Evolutionary conservation across 2,329 filamentous ascomycete species (phyloP).

Genomic region (Aspergillus sojae): DNA sequence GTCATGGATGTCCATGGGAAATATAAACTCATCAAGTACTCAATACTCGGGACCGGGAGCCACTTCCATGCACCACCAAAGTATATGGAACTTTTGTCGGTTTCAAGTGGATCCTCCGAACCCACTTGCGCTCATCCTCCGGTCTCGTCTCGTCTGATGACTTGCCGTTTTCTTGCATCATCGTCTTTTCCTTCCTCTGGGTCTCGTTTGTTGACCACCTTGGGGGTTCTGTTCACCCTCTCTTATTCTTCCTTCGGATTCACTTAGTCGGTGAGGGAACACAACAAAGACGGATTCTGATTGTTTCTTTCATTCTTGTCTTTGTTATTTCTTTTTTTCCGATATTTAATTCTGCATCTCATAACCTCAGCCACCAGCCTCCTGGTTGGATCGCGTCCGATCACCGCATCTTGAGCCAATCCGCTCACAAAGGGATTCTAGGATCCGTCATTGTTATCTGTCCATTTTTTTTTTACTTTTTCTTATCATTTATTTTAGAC

Average conservation of each 20-base stretch:
- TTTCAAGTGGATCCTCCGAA: not conserved
- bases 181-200: not conserved
- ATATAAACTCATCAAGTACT: not conserved
- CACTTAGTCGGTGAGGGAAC: not conserved
- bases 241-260: not conserved
- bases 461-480: constrained; percentile 1
- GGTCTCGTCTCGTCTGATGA: constrained; percentile 1
- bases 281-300: not conserved
- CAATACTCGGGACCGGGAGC: not conserved
- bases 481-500: not conserved
- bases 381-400: not conserved
- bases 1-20: not conserved
- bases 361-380: not conserved
- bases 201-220: not conserved
- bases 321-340: not conserved
- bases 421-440: not conserved
- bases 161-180: constrained; percentile 3
- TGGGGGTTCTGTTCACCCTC: not conserved
- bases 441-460: constrained; percentile 2
- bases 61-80: not conserved
- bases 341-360: not conserved
- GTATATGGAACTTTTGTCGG: not conserved
- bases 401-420: not conserved
- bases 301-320: constrained; percentile 1
- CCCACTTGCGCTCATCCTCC: not conserved